Percentiles rank a stretch among this genome's conserved stretches.
Conservation (phyloP, 1,284 basidiomycete species). For the Fistulina hepatica region DNA sequence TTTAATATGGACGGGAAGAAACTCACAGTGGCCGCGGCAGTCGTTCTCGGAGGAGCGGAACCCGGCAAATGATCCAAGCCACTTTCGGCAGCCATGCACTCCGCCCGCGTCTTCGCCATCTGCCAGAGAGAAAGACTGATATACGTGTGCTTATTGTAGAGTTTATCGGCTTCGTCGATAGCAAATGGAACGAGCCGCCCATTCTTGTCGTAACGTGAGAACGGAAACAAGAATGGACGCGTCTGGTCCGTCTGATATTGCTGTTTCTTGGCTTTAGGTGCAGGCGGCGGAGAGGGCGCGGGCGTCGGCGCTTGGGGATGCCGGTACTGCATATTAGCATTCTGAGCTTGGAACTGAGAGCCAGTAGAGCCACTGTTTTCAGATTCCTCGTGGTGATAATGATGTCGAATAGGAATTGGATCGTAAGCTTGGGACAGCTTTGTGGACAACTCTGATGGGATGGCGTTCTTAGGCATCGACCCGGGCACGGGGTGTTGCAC, state of each 20-base stretch:
- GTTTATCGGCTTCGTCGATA: slow-evolving; percentile 88
- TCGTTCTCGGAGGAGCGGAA: slow-evolving; percentile 26
- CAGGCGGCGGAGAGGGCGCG: slow-evolving; percentile 80
- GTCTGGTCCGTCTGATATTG: slow-evolving; percentile 98
- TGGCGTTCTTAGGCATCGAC: slow-evolving; percentile 17
- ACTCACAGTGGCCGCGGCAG: slow-evolving; percentile 27
- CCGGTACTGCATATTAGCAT: slow-evolving; percentile 36
- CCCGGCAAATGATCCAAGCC: slow-evolving; percentile 76
- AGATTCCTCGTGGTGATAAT: slow-evolving; percentile 76
- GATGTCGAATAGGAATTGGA: slow-evolving; percentile 87
- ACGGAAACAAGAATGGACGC: slow-evolving; percentile 93
- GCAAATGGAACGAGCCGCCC: slow-evolving; percentile 78
- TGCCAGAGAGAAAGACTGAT: slow-evolving; percentile 84
- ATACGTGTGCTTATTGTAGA: slow-evolving; percentile 89
- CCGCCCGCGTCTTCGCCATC: slow-evolving; percentile 91
- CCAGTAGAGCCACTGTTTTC: slow-evolving; percentile 32
- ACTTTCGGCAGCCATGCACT: slow-evolving; percentile 89
- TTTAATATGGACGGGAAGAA: slow-evolving; percentile 4
- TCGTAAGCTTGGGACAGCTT: slow-evolving; percentile 83
- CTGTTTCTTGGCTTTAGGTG: slow-evolving; percentile 92
- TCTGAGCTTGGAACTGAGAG: slow-evolving; percentile 34
- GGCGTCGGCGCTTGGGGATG: slow-evolving; percentile 74
- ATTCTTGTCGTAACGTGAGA: slow-evolving; percentile 53
- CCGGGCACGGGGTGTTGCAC: slow-evolving; percentile 22
- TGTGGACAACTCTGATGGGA: slow-evolving; percentile 23